Evolutionary conservation across 2,329 filamentous ascomycete genomes (phyloP).

Genomic region (Leptographium flavum): DNA sequence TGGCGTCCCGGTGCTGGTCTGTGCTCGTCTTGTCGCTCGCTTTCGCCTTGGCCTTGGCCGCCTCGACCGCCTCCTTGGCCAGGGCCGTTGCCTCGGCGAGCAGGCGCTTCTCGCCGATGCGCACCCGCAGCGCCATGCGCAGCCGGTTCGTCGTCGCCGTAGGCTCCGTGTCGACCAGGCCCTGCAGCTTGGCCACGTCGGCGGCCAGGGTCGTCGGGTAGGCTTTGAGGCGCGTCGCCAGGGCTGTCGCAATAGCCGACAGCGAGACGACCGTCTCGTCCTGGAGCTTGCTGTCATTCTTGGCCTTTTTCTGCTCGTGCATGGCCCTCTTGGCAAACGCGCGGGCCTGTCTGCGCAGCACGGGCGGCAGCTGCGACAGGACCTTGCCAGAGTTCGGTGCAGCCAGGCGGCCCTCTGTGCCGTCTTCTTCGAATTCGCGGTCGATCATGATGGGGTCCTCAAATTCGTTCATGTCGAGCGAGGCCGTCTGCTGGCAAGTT

Average conservation of each 20-base stretch:
- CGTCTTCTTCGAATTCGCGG: constrained; percentile 35
- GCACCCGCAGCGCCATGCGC: constrained; percentile 19
- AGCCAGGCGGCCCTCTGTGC: constrained; percentile 30
- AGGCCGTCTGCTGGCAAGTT: constrained; percentile 18
- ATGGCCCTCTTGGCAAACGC: constrained; percentile 32
- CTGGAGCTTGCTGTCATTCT: constrained; percentile 10
- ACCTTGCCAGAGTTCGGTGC: constrained; percentile 9
- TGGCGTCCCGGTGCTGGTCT: constrained; percentile 7
- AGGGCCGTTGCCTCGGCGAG: constrained; percentile 14
- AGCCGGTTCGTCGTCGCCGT: constrained; percentile 1
- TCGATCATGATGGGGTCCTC: constrained; percentile 65
- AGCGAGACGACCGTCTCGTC: constrained; percentile 21
- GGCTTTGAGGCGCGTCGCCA: constrained; percentile 9
- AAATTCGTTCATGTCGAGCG: constrained; percentile 48
- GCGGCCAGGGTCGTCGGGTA: constrained; percentile 15
- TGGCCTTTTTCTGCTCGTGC: neutral
- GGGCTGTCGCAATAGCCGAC: constrained; percentile 21
- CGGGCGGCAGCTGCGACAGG: constrained; percentile 30
- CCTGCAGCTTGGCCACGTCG: constrained; percentile 12
- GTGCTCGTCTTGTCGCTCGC: constrained; percentile 4
- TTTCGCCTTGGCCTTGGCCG: constrained; percentile 6
- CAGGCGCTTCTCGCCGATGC: constrained; percentile 22
- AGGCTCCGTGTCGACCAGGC: neutral
- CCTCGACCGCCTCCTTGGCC: constrained; percentile 11
- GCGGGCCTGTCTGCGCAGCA: constrained; percentile 38